These are phyloP conservation scores for Cyclotella baltica DNA, from an alignment of 108 stramenopile species.

Conservation along the genomic window DNA sequence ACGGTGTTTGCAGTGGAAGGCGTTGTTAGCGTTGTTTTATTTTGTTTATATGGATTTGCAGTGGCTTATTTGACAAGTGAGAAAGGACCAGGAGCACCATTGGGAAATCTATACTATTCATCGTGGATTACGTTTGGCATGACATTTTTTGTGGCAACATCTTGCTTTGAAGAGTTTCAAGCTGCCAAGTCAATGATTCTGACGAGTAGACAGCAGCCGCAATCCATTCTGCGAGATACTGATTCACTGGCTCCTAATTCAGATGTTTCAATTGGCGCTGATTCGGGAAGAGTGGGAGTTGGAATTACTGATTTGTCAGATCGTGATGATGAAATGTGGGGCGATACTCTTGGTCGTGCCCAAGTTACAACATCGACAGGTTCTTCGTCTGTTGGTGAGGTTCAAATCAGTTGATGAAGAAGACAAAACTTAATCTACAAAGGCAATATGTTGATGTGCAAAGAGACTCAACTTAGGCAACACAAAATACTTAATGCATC, in stretches of 20 bases:
- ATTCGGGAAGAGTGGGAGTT: constrained; percentile 15
- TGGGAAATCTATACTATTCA: constrained; percentile 87
- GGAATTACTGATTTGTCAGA: not conserved
- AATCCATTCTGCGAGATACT: not conserved
- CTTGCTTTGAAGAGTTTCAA: constrained; percentile 50
- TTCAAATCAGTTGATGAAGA: constrained; percentile 11
- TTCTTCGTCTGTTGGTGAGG: constrained; percentile 13
- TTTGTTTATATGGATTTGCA: constrained; percentile 42
- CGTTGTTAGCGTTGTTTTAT: constrained; percentile 22
- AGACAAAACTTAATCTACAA: too few relatives aligned
- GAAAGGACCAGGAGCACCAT: constrained; percentile 71
- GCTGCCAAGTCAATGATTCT: constrained; percentile 41
- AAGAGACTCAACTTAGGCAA: too few relatives aligned
- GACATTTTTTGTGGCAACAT: constrained; percentile 36
- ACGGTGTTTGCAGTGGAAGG: constrained; percentile 38
- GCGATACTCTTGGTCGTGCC: not conserved
- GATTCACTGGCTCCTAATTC: constrained; percentile 1
- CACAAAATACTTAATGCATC: too few relatives aligned
- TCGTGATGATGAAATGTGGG: constrained; percentile 2
- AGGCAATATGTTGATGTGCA: too few relatives aligned
- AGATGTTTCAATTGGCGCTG: not conserved
- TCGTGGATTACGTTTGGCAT: constrained; percentile 72
- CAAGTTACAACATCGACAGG: not conserved
- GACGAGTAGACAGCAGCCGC: constrained; percentile 11
- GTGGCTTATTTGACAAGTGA: constrained; percentile 69